Base-by-base conservation (phyloP, 176 grass and related monocot species). In the Rhynchospora tenuis region DNA sequence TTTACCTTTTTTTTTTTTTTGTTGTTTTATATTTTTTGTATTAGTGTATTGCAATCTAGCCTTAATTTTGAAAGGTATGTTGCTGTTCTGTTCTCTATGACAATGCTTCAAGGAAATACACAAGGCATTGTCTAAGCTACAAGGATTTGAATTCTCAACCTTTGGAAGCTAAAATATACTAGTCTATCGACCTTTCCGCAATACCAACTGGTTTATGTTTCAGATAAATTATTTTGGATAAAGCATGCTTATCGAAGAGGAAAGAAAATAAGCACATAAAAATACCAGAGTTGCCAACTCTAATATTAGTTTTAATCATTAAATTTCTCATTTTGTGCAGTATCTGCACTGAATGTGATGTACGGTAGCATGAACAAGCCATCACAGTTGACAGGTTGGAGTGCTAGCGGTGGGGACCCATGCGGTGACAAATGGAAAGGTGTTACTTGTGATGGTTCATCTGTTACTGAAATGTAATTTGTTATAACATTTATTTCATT, bases 381-480 rank as follows among this genome's bases (percentile, higher is more conserved):
- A 13, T 90, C 91, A 26, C 81, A 93, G 42, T 33, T 98, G 86
- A 85, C 82, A 0, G 88, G 88, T 31, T 98, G 96, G 96, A 86
- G 75, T 50, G 64, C 68, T 0, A 89, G 65, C 28, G 96, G 96
- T 5, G 92, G 95, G 0, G 95, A 98, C 73, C 95, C 92, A 0
- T 99, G 96, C 42, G 91, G 92, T 0, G 83, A 95, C 6, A 71
- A 24, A 5, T 93, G 93, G 93, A 89, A 89, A 61, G 96, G 96
- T 11, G 76, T 99, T 69, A 61, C 84, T 50, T 99, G 96, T 85
- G 90, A 88, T 33, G 89, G 85, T 28, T 90, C 86, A 20, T 95
- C 96, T 47, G 91, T 99, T 58, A 95, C 88, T 17, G 59, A 93
- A 86, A 93, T 99, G 96, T 94, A 91, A 86, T 80, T 80, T 78